Base-by-base conservation (phyloP, 106 monocot genomes). In the Gastrodia elata region DNA sequence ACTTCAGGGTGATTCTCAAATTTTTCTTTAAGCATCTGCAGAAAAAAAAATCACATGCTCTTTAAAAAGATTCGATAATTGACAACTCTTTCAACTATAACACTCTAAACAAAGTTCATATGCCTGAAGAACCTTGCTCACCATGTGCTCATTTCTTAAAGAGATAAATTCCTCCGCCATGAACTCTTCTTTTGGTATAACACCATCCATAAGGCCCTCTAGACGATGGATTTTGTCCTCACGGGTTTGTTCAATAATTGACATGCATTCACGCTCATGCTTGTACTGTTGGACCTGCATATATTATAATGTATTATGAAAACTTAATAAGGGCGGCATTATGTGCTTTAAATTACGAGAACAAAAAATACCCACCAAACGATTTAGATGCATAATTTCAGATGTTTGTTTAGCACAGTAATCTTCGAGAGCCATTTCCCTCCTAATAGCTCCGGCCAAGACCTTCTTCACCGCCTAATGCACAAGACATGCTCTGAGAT, bases 1-100 rank as follows among this genome's bases (percentile, higher is more conserved):
- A 99, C 73, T 77, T 99, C 93, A 32, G 98, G 93, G 73, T 99
- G 98, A 58, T 91, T 99, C 35, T 93, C 91, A 74, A 79, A 99
- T 73, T 93, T 91, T 72, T 91, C 87, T 85, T 82, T 81, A 42
- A 93, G 76, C 57, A 91, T 55, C 98, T 99, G 84, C 48, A 67
- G 73, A 33, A 48, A 11, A 40, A 67, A 67, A 65, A 69, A 39
- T 38, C 69, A 37, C 16, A 33, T 67, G 38, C 16, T 35, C 2
- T 38, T 36, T 67, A 28, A 20, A 67, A 0, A 38, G 8, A 67
- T 3, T 34, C 34, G 20, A 20, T 15, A 67, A 27, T 77, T n/a
- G 39, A 57, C 48, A 59, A 2, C 49, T 26, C 38, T 48, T 69
- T 56, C 38, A 65, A 44, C 39, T 34, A 43, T 0, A 37, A 38